Evolutionary conservation across 306 rosid species (phyloP), one percentile per base, ranked within the genome.

Genomic region (Prinsepia uniflora): DNA sequence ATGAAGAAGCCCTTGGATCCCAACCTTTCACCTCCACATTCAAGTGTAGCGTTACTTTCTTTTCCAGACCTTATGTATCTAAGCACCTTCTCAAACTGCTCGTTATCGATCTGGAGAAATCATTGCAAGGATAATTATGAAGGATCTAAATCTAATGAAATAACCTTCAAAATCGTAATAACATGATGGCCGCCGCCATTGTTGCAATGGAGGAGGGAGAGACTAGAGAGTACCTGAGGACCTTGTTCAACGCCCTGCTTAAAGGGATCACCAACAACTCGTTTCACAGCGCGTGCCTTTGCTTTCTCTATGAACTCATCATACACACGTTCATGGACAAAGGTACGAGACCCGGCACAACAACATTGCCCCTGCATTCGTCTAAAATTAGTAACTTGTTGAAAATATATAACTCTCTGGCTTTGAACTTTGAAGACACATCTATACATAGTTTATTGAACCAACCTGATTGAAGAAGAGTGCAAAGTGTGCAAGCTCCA

Each of bases 261-360:
- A 79, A 93, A 93, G 61, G 97, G 97, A 84, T 93, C 98, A 18
- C 98, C 98, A 70, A 93, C 98, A 19, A 76, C 78, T 17, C 98
- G 96, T 36, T 75, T 85, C 78, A 85, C 19, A 52, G 98, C 98
- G 9, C 96, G 90, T 10, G 85, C 77, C 90, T 74, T 93, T 12
- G 98, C 59, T 79, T 93, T 93, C 83, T 88, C 97, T 50, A 88
- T n/a, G 85, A 93, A 93, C 75, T 93, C 98, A 2, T 93, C 97
- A 48, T 90, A 85, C n/a, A 93, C 73, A 34, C 86, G 86, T 74
- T 90, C 97, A 45, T 93, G 97, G 15, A 93, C 98, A 19, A 68
- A 93, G 20, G 98, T 93, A 17, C 98, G 97, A 65, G 98, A 93
- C 46, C 98, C 98, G 11, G 96, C 96, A 74, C 98, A 93, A 50